These are phyloP conservation scores for Dalechampia spathulata DNA, from an alignment of 441 rosid species.

Conservation along the genomic window DNA sequence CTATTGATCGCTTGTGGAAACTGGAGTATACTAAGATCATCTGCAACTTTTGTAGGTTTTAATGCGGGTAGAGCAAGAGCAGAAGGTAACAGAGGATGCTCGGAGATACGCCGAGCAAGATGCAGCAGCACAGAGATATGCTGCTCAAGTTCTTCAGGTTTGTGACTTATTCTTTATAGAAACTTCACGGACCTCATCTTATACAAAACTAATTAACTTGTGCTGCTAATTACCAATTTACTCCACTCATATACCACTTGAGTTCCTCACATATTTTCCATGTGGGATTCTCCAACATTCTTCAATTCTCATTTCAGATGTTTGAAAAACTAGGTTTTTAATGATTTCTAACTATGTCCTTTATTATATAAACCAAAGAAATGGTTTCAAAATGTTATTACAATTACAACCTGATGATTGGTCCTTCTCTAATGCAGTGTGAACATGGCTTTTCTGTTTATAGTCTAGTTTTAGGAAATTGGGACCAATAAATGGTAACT, in stretches of 20 bases:
- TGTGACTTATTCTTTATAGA: conserved; percentile 10
- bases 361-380: background rate
- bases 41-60: conserved; percentile 48
- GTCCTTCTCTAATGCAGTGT: background rate
- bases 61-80: conserved; percentile 99
- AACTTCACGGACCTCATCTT: too few relatives aligned
- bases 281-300: too few relatives aligned
- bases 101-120: conserved; percentile 98
- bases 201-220: too few relatives aligned
- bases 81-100: conserved; percentile 94
- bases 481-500: background rate
- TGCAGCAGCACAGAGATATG: conserved; percentile 92
- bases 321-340: background rate
- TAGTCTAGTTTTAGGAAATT: background rate
- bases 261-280: too few relatives aligned
- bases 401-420: background rate
- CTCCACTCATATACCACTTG: too few relatives aligned
- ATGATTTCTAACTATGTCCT: background rate
- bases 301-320: background rate
- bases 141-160: conserved; percentile 90
- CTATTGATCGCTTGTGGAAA: conserved; percentile 5
- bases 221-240: too few relatives aligned
- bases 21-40: conserved; percentile 13
- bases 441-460: background rate
- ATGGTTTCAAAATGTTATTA: background rate